A percentile compares a stretch with the other conserved stretches of the same genome.
These are phyloP conservation scores for Talaromyces sp. DNA, from an alignment of 2,329 filamentous ascomycete species.

Conservation along the genomic window DNA sequence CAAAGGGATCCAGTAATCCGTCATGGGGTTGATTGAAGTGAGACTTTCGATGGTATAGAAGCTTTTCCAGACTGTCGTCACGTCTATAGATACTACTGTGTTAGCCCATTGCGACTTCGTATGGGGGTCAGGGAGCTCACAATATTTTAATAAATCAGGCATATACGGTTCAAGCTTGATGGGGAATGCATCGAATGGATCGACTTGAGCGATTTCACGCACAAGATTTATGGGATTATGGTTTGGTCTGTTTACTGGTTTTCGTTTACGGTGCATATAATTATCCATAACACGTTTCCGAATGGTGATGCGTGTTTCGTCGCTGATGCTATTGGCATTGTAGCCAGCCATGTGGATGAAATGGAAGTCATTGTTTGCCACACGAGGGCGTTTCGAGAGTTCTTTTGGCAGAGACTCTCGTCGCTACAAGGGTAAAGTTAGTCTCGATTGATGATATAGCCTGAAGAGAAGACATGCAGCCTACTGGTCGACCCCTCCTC, in stretches of 20 bases:
- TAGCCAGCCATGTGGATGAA: background rate
- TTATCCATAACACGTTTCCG: constrained; percentile 9
- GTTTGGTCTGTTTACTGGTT: background rate
- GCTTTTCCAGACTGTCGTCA: constrained; percentile 8
- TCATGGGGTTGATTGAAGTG: constrained; percentile 6
- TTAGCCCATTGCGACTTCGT: too few species aligned
- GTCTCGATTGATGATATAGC: background rate
- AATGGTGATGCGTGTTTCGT: constrained; percentile 2
- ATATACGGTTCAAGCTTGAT: constrained; percentile 11
- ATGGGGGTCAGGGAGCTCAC: background rate
- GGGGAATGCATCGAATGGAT: constrained; percentile 13
- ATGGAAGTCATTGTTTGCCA: background rate
- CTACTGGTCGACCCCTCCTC: constrained; percentile 1
- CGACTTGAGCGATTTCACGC: background rate
- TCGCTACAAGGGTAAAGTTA: background rate
- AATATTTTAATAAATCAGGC: constrained; percentile 12
- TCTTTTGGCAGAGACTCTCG: background rate
- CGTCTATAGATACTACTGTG: background rate
- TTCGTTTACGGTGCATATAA: background rate
- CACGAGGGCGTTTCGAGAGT: too few species aligned
- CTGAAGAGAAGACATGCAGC: background rate
- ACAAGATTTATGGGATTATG: background rate
- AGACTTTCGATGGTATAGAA: constrained; percentile 10
- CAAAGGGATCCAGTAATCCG: constrained; percentile 9
- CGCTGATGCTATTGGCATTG: background rate